Evolutionary conservation across 495 filamentous ascomycete species (phyloP).

Genomic region (Aspergillus leporis): DNA sequence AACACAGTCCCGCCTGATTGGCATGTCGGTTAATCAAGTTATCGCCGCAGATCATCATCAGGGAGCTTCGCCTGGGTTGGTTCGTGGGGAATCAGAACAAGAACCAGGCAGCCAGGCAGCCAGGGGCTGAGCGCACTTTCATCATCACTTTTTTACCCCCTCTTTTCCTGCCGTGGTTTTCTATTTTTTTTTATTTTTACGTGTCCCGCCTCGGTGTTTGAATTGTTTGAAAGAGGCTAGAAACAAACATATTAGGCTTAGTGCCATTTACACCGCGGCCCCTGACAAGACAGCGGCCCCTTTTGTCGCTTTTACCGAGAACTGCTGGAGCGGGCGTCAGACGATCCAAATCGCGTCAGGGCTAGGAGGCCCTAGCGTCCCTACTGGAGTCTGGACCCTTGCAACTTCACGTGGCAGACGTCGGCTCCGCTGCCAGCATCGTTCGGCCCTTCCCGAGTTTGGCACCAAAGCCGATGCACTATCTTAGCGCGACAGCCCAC

Average conservation of each 20-base stretch:
- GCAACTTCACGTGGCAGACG: slow-evolving; percentile 32
- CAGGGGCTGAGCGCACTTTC: slow-evolving; percentile 16
- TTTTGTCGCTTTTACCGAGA: slow-evolving; percentile 14
- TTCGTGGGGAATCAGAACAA: slow-evolving; percentile 19
- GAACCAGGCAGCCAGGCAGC: slow-evolving; percentile 28
- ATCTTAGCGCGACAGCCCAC: slow-evolving; percentile 18
- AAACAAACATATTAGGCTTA: neutral
- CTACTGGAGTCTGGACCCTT: slow-evolving; percentile 29
- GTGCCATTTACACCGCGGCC: neutral
- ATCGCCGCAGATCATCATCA: slow-evolving; percentile 29
- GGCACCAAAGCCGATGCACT: slow-evolving; percentile 35
- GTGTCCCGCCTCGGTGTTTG: neutral
- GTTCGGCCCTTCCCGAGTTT: slow-evolving; percentile 34
- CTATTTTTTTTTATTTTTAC: neutral
- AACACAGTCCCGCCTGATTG: slow-evolving; percentile 2
- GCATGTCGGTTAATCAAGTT: slow-evolving; percentile 19
- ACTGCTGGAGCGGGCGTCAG: slow-evolving; percentile 31
- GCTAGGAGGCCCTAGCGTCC: slow-evolving; percentile 19
- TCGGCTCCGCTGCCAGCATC: slow-evolving; percentile 23
- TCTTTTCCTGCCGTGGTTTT: neutral
- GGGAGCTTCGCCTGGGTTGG: slow-evolving; percentile 14
- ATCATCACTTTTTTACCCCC: neutral
- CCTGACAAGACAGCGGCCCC: slow-evolving; percentile 2
- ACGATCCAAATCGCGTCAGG: slow-evolving; percentile 11
- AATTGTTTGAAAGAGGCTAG: neutral